Evolutionary conservation across 257 asterid species (phyloP).

Genomic region (Thymus quinquecostatus): DNA sequence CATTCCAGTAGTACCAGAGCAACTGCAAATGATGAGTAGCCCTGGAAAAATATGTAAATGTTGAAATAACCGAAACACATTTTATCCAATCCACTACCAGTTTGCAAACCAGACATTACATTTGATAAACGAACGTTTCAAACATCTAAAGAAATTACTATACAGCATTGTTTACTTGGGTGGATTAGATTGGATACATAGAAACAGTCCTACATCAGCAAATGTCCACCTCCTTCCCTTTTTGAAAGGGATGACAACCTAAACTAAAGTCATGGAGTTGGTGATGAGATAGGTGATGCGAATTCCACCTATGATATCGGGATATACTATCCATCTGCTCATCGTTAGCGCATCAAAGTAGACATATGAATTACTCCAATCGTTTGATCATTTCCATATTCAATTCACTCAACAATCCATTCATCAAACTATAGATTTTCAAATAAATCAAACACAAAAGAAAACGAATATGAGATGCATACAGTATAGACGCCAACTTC

Average conservation of each 20-base stretch:
- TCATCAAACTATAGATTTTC: no score
- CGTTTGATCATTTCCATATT: no score
- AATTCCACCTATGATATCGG: no score
- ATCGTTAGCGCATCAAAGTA: no score
- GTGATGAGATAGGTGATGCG: not conserved
- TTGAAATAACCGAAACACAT: not conserved
- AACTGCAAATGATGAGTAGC: conserved; percentile 90
- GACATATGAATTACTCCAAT: no score
- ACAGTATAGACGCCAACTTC: no score
- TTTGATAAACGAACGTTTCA: not conserved
- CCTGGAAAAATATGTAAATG: conserved; percentile 44
- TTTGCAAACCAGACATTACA: not conserved
- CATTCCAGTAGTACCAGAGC: conserved; percentile 84
- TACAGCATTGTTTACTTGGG: not conserved
- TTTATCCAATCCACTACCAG: not conserved
- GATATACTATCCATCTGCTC: no score
- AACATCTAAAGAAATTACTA: conserved; percentile 1
- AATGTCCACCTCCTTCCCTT: not conserved
- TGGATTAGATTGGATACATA: not conserved
- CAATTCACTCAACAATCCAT: no score
- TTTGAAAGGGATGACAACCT: not conserved
- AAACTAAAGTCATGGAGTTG: not conserved
- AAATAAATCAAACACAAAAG: no score
- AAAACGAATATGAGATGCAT: no score
- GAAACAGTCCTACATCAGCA: not conserved